Percentiles rank a stretch among this genome's conserved stretches.
These are phyloP conservation scores for Salicornia ramosissima DNA, from an alignment of 148 eudicot species.

Conservation along the genomic window DNA sequence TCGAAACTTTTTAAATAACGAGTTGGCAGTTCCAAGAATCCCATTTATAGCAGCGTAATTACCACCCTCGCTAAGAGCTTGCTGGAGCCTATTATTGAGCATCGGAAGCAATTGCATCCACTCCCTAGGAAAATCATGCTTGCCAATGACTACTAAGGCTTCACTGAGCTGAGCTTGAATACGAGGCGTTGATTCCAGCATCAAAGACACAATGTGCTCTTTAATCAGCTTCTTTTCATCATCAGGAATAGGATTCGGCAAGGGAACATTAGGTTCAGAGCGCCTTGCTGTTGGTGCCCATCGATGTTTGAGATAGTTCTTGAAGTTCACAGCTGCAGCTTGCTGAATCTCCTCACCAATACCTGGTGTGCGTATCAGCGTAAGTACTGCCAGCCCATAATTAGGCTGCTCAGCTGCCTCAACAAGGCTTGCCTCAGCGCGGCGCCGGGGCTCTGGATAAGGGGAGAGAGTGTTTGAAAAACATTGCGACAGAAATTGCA, in stretches of 20 bases:
- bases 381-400: constrained; percentile 79
- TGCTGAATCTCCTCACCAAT: constrained; percentile 66
- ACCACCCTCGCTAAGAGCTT: constrained; percentile 44
- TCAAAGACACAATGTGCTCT: constrained; percentile 60
- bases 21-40: constrained; percentile 69
- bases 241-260: constrained; percentile 39
- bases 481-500: constrained; percentile 66
- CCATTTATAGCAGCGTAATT: constrained; percentile 79
- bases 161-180: constrained; percentile 85
- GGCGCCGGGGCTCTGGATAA: constrained; percentile 65
- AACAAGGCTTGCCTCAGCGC: constrained; percentile 59
- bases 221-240: constrained; percentile 78
- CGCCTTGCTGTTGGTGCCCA: constrained; percentile 49
- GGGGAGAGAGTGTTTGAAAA: constrained; percentile 86
- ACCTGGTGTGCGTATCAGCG: constrained; percentile 44
- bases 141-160: constrained; percentile 80
- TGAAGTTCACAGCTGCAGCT: constrained; percentile 86
- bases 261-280: constrained; percentile 23
- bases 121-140: constrained; percentile 76
- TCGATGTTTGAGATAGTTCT: constrained; percentile 69
- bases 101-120: constrained; percentile 77
- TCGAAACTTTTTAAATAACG: constrained; percentile 83
- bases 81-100: constrained; percentile 52
- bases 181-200: constrained; percentile 52
- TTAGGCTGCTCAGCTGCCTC: constrained; percentile 62